These are phyloP conservation scores for Picochlorum sp. DNA, from an alignment of 139 green algal genomes.

Conservation along the genomic window DNA sequence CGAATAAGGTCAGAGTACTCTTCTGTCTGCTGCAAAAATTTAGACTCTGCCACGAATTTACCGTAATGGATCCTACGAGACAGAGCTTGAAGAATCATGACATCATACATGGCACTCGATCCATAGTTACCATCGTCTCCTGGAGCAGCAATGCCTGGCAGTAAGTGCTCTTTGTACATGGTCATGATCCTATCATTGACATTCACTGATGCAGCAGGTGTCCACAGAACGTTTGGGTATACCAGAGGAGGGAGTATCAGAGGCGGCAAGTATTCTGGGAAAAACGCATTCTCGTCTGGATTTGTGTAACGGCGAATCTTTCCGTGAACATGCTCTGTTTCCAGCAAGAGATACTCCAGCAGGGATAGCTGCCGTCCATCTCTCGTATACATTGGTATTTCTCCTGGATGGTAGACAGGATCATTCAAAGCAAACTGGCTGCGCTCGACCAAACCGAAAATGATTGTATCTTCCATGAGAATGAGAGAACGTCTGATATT, in stretches of 20 bases:
- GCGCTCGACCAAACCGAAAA: constrained; percentile 93
- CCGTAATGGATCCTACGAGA: constrained; percentile 97
- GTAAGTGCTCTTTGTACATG: constrained; percentile 76
- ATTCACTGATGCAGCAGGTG: constrained; percentile 67
- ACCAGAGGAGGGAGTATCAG: constrained; percentile 40
- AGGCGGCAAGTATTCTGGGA: constrained; percentile 51
- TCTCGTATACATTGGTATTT: constrained; percentile 28
- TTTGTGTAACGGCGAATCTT: constrained; percentile 86
- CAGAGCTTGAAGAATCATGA: constrained; percentile 70
- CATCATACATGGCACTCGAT: constrained; percentile 58
- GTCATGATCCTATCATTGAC: constrained; percentile 79
- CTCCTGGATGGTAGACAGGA: constrained; percentile 65
- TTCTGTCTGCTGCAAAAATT: constrained; percentile 78
- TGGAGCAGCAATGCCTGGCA: constrained; percentile 55
- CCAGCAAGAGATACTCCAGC: constrained; percentile 85
- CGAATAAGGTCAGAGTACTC: constrained; percentile 73
- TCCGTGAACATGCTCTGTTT: constrained; percentile 88
- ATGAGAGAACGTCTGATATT: constrained; percentile 81
- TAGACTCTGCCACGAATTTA: constrained; percentile 98
- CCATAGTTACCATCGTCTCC: constrained; percentile 97
- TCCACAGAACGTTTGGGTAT: constrained; percentile 54
- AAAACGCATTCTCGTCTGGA: constrained; percentile 94
- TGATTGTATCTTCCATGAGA: constrained; percentile 95
- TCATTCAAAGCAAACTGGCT: constrained; percentile 84
- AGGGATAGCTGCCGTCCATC: constrained; percentile 63